phyloP scores from a whole-genome alignment of 2,329 filamentous ascomycete genomes.

The Calonectria multiphialidica region DNA sequence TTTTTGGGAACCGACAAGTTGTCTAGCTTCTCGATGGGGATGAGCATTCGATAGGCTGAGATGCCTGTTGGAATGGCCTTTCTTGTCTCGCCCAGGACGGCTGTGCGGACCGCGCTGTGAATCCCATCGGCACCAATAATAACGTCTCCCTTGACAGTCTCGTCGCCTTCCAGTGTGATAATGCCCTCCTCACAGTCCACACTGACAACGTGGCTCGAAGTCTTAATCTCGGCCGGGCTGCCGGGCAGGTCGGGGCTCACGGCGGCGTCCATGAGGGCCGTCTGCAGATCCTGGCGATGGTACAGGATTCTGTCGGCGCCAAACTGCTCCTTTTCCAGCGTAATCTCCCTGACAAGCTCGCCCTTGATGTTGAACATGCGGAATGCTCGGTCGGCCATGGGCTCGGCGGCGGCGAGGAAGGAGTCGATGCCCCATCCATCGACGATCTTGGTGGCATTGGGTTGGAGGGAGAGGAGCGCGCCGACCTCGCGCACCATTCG shows the following conservation, averaged over 20 bases:
- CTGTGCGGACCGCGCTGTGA: conserved; percentile 34
- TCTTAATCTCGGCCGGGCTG: conserved; percentile 29
- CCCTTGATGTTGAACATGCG: conserved; percentile 35
- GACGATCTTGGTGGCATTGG: conserved; percentile 38
- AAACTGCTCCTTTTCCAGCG: conserved; percentile 29
- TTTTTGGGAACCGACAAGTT: conserved; percentile 21
- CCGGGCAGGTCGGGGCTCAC: conserved; percentile 18
- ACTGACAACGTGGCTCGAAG: conserved; percentile 25
- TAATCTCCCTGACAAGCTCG: conserved; percentile 30
- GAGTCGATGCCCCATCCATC: conserved; percentile 31
- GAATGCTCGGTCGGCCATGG: conserved; percentile 32
- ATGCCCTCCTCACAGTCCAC: conserved; percentile 33
- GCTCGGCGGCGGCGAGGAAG: conserved; percentile 31
- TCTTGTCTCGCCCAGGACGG: conserved; percentile 28
- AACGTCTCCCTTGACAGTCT: conserved; percentile 30
- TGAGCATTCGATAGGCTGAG: conserved; percentile 38
- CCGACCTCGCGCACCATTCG: conserved; percentile 37
- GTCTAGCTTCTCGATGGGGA: conserved; percentile 30
- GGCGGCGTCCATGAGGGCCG: conserved; percentile 29
- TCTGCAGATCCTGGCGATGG: conserved; percentile 36
- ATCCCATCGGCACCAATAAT: conserved; percentile 40
- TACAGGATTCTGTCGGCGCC: conserved; percentile 38
- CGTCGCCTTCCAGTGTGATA: conserved; percentile 31
- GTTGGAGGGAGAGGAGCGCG: conserved; percentile 35
- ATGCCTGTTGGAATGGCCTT: conserved; percentile 33